Conservation (phyloP, 1,139 yeast species). For the Lodderomyces metapsilosis region DNA sequence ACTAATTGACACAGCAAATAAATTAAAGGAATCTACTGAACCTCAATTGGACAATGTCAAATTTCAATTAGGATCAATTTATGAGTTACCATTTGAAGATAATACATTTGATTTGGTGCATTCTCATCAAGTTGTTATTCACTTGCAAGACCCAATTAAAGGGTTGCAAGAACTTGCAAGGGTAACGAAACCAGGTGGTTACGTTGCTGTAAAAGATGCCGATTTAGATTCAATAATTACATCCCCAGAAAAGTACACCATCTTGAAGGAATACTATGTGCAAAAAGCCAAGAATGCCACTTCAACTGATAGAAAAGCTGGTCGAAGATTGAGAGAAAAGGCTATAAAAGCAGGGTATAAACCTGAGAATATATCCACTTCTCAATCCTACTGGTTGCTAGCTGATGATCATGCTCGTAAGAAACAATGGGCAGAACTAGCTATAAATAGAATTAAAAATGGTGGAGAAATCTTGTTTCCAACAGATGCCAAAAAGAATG, state of each 20-base stretch:
- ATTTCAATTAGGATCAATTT: slow-evolving; percentile 31
- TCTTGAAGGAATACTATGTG: slow-evolving; percentile 12
- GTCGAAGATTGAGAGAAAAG: slow-evolving; percentile 17
- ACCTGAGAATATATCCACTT: slow-evolving; percentile 12
- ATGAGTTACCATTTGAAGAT: slow-evolving; percentile 32
- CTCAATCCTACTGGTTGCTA: slow-evolving; percentile 19
- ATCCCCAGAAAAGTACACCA: slow-evolving; percentile 21
- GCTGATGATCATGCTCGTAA: slow-evolving; percentile 11
- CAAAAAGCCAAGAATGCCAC: slow-evolving; percentile 10
- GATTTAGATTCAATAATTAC: slow-evolving; percentile 20
- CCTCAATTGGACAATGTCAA: slow-evolving; percentile 20
- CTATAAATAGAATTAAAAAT: slow-evolving; percentile 14
- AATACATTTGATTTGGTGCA: slow-evolving; percentile 37
- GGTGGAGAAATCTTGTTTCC: slow-evolving; percentile 14
- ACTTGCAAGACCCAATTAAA: slow-evolving; percentile 30
- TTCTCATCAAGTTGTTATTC: slow-evolving; percentile 40
- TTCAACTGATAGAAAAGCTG: slow-evolving; percentile 18
- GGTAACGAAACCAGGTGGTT: slow-evolving; percentile 39
- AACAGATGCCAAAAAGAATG: slow-evolving; percentile 12
- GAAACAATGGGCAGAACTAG: slow-evolving; percentile 12
- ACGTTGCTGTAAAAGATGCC: slow-evolving; percentile 33
- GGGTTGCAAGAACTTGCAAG: slow-evolving; percentile 34
- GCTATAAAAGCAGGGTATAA: slow-evolving; percentile 22
- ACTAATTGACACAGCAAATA: slow-evolving; percentile 26
- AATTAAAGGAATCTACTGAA: slow-evolving; percentile 17